Percentiles rank a stretch among this genome's conserved stretches.
Conservation (phyloP, 768 basidiomycete genomes). For the Coprinellus micaceus region DNA sequence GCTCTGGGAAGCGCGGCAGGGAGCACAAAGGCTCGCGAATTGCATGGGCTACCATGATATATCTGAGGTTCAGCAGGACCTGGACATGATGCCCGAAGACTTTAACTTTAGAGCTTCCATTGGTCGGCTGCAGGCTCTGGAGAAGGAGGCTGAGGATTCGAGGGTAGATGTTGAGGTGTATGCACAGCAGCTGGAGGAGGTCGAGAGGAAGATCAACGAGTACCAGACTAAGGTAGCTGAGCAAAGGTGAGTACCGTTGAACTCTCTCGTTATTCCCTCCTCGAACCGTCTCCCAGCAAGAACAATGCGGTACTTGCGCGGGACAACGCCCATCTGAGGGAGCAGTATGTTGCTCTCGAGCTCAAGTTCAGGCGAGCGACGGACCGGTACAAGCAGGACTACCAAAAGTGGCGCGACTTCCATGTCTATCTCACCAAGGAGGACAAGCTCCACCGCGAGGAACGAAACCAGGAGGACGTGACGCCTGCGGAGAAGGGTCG, state of each 20-base stretch:
- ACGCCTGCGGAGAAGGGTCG: slow-evolving; percentile 26
- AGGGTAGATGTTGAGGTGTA: slow-evolving; percentile 18
- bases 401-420: slow-evolving; percentile 48
- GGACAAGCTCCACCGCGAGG: slow-evolving; percentile 25
- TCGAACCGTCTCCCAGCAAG: not conserved
- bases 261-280: not conserved
- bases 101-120: slow-evolving; percentile 33
- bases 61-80: slow-evolving; percentile 38
- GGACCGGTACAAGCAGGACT: slow-evolving; percentile 47
- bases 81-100: slow-evolving; percentile 35
- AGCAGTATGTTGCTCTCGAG: slow-evolving; percentile 43
- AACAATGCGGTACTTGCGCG: slow-evolving; percentile 10
- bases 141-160: slow-evolving; percentile 21
- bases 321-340: slow-evolving; percentile 34
- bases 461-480: slow-evolving; percentile 22
- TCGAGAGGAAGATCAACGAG: slow-evolving; percentile 4
- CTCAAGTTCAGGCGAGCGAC: slow-evolving; percentile 42
- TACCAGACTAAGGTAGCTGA: slow-evolving; percentile 10
- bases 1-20: slow-evolving; percentile 34
- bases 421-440: slow-evolving; percentile 41
- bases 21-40: slow-evolving; percentile 35
- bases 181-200: slow-evolving; percentile 16
- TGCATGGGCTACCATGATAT: slow-evolving; percentile 43
- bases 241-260: not conserved
- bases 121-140: slow-evolving; percentile 30